Conservation (phyloP, 768 basidiomycete genomes). For the Podaxis sp. region DNA sequence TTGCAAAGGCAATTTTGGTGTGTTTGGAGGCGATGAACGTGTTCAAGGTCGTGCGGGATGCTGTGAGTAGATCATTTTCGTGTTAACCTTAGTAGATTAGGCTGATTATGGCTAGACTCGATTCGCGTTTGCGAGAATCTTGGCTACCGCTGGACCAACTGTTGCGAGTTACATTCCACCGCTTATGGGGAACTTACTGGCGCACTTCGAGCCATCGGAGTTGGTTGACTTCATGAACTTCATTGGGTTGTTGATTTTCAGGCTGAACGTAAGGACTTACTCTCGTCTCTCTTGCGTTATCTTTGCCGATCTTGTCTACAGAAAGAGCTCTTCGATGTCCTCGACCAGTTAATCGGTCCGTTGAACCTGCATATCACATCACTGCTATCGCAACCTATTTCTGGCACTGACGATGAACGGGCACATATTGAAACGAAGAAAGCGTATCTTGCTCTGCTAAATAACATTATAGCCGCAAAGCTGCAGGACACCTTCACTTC, state of each 20-base stretch:
- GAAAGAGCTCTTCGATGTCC: slow-evolving; percentile 83
- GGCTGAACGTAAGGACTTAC: slow-evolving; percentile 68
- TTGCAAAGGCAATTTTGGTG: slow-evolving; percentile 84
- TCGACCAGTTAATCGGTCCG: slow-evolving; percentile 89
- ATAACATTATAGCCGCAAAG: slow-evolving; percentile 77
- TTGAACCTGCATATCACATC: slow-evolving; percentile 79
- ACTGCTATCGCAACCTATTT: slow-evolving; percentile 76
- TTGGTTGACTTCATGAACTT: slow-evolving; percentile 96
- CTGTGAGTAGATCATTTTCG: slow-evolving; percentile 52
- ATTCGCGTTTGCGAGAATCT: slow-evolving; percentile 89
- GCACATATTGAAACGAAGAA: slow-evolving; percentile 82
- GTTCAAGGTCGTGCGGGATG: slow-evolving; percentile 86
- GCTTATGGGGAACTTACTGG: slow-evolving; percentile 87
- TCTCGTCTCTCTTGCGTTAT: slow-evolving; percentile 1
- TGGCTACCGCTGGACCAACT: slow-evolving; percentile 84
- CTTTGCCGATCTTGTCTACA: slow-evolving; percentile 28
- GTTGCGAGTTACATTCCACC: slow-evolving; percentile 87
- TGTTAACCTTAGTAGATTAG: background rate
- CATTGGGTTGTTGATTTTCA: slow-evolving; percentile 87
- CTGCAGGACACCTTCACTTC: slow-evolving; percentile 86
- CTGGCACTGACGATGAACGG: slow-evolving; percentile 85
- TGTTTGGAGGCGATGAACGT: slow-evolving; percentile 87
- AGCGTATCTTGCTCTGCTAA: slow-evolving; percentile 83
- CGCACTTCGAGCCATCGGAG: slow-evolving; percentile 90
- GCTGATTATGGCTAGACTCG: slow-evolving; percentile 59